Evolutionary conservation across 257 asterid species (phyloP), one percentile per base, ranked within the genome.

Genomic region (Solanum lycopersicoides): DNA sequence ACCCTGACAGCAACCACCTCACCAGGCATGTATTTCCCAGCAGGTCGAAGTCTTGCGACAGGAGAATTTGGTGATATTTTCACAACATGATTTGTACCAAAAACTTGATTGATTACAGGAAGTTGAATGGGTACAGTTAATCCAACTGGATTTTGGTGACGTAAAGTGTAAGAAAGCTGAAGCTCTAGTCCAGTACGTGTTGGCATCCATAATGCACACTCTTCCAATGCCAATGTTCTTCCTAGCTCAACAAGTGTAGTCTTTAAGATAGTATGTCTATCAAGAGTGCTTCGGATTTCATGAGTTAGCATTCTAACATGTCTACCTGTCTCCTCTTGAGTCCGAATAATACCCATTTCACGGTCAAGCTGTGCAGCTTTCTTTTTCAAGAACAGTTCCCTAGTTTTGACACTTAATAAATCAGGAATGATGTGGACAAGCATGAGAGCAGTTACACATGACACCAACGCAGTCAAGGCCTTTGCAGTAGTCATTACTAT

Each of bases 151-250:
- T 94, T 96, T 84, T 92, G 99, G 89, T 96, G 99, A 44, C 94
- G 96, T 77, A 97, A 96, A 41, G 99, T 96, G 91, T 97, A 96
- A 5, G 99, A 95, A 84, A 97, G 99, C 59, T 97, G 99, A 86
- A 97, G 98, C 90, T 96, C 99, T 23, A 96, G 82, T 85, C 99
- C 99, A 9, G 98, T 87, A 69, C 97, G 95, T 1, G 99, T 95
- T 13, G 99, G 99, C 99, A 97, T 97, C 99, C 99, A 97, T 47
- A 97, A 91, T 20, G 99, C 98, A 72, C 99, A 97, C 89, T 97
- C 99, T 93, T 96, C 99, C 92, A 97, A 88, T 5, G 92, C 94
- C 89, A 97, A 87, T 0, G 98, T 97, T 89, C 97, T 92, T 84
- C 99, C 99, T 68, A 97, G 93, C 95, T 97, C 99, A 86, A 96